Evolutionary conservation across 2,329 filamentous ascomycete genomes (phyloP).

Genomic region (Xylariales sp.): DNA sequence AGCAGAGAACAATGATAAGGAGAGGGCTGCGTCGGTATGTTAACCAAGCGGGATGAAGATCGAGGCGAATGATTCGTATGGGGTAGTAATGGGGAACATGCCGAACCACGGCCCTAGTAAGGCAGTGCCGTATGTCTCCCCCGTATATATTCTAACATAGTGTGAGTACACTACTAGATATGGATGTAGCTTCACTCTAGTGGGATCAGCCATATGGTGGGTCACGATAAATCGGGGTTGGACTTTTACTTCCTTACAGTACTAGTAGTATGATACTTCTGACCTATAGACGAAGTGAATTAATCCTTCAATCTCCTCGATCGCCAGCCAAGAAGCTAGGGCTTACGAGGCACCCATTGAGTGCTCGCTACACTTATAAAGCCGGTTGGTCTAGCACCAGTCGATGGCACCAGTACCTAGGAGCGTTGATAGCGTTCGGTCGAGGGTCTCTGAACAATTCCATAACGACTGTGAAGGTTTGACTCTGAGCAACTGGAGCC

Average conservation of each 20-base stretch:
- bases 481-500: not conserved
- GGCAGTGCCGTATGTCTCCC: not conserved
- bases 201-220: not conserved
- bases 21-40: not conserved
- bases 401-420: too few species aligned
- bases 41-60: not conserved
- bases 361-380: not conserved
- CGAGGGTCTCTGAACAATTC: too few species aligned
- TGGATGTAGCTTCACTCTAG: not conserved
- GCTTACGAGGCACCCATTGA: not conserved
- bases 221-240: not conserved
- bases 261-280: not conserved
- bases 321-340: not conserved
- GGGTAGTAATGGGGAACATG: not conserved
- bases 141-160: too few species aligned
- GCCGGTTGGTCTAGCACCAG: too few species aligned
- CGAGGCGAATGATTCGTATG: not conserved
- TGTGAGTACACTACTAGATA: too few species aligned
- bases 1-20: not conserved
- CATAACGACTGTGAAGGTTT: too few species aligned
- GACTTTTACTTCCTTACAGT: too few species aligned
- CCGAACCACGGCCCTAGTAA: not conserved
- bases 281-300: not conserved
- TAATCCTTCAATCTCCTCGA: constrained; percentile 1
- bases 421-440: not conserved